Evolutionary conservation across 352 stramenopile species (phyloP).

Genomic region (Pythium aristosporum): DNA sequence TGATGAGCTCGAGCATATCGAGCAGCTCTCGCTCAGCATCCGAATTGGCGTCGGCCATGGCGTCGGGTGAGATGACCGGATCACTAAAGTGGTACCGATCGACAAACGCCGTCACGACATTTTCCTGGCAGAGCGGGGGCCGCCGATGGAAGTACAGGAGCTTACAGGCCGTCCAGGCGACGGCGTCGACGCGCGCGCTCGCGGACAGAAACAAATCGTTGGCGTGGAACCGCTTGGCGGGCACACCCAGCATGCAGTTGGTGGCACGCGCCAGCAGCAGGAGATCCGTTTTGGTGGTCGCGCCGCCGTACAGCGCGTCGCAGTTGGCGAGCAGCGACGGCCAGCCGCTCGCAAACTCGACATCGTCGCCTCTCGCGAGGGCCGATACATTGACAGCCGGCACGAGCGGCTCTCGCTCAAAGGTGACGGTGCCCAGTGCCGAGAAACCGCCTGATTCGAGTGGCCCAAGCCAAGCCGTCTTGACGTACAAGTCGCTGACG

Average conservation of each 20-base stretch:
- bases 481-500: slow-evolving; percentile 35
- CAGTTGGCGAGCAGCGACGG: slow-evolving; percentile 34
- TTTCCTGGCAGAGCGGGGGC: slow-evolving; percentile 56
- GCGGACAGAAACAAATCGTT: slow-evolving; percentile 40
- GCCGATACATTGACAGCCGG: slow-evolving; percentile 19
- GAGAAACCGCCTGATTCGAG: slow-evolving; percentile 27
- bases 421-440: slow-evolving; percentile 11
- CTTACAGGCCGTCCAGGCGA: slow-evolving; percentile 58
- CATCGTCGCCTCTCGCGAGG: slow-evolving; percentile 20
- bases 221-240: slow-evolving; percentile 14
- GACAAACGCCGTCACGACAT: slow-evolving; percentile 48
- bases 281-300: background rate
- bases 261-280: slow-evolving; percentile 23
- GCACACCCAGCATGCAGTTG: slow-evolving; percentile 29
- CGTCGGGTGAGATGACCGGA: slow-evolving; percentile 17
- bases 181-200: slow-evolving; percentile 45
- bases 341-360: slow-evolving; percentile 27
- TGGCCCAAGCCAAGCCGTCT: slow-evolving; percentile 34
- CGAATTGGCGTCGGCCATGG: slow-evolving; percentile 40
- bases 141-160: slow-evolving; percentile 49
- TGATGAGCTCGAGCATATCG: slow-evolving; percentile 46
- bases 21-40: slow-evolving; percentile 52
- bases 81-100: slow-evolving; percentile 42
- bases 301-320: slow-evolving; percentile 25
- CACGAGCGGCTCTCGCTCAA: slow-evolving; percentile 18